A percentile compares a stretch with the other conserved stretches of the same genome.
phyloP scores from a whole-genome alignment of 257 asterid genomes.

The Oldenlandia corymbosa region DNA sequence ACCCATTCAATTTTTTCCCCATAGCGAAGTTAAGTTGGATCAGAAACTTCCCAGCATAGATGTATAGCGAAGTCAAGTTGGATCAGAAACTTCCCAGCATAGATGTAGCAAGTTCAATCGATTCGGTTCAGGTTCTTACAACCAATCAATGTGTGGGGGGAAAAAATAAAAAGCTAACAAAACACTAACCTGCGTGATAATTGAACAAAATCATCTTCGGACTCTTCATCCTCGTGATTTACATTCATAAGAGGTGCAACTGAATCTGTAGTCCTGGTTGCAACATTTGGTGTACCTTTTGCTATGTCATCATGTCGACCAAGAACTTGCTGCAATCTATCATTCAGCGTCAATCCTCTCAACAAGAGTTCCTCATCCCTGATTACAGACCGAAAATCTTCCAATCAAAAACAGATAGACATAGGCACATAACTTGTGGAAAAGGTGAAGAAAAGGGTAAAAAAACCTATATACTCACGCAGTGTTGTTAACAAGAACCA shows the following conservation, averaged over 20 bases:
- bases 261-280: slow-evolving; percentile 33
- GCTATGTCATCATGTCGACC: slow-evolving; percentile 63
- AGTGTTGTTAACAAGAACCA: slow-evolving; percentile 82
- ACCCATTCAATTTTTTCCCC: background rate
- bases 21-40: too few species aligned
- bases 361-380: slow-evolving; percentile 85
- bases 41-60: too few species aligned
- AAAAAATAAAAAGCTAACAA: background rate
- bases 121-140: background rate
- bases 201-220: slow-evolving; percentile 83
- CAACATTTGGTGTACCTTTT: slow-evolving; percentile 39
- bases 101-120: background rate
- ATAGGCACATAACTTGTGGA: background rate
- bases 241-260: slow-evolving; percentile 74
- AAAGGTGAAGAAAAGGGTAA: slow-evolving; percentile 18
- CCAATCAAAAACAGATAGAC: background rate
- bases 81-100: background rate
- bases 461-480: slow-evolving; percentile 64
- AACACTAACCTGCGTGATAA: slow-evolving; percentile 67
- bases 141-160: too few species aligned
- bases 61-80: background rate
- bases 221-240: slow-evolving; percentile 84
- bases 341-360: slow-evolving; percentile 78
- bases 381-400: slow-evolving; percentile 11
- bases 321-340: slow-evolving; percentile 76